Conservation (phyloP, 2,329 filamentous ascomycete genomes). For the Botrytis porri region DNA sequence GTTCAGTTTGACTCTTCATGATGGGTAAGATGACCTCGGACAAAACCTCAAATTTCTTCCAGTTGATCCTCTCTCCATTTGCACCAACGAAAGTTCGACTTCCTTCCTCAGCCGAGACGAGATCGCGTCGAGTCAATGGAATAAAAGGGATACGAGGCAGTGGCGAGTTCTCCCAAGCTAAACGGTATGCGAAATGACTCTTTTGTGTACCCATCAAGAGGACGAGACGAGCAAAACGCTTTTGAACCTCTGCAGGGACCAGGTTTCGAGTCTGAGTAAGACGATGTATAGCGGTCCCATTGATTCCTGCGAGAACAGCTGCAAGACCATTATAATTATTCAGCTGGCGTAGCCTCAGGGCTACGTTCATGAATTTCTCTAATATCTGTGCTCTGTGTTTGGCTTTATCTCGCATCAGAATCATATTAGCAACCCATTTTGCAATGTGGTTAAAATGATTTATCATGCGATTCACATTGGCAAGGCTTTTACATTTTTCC, state of each 20-base stretch:
- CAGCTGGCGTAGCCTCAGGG: constrained; percentile 77
- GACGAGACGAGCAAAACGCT: constrained; percentile 82
- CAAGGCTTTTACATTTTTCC: constrained; percentile 71
- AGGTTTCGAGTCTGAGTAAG: constrained; percentile 76
- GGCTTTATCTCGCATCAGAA: constrained; percentile 87
- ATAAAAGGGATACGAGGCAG: constrained; percentile 90
- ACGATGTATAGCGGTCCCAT: constrained; percentile 80
- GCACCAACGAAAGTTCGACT: constrained; percentile 83
- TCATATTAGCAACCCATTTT: constrained; percentile 78
- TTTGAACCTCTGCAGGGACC: constrained; percentile 68
- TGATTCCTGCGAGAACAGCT: constrained; percentile 90
- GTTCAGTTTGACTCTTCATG: constrained; percentile 84
- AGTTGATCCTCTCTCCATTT: constrained; percentile 77
- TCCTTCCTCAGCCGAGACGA: constrained; percentile 89
- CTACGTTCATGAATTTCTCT: constrained; percentile 94
- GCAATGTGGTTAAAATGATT: constrained; percentile 86
- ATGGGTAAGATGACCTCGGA: constrained; percentile 87
- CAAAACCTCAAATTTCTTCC: constrained; percentile 97
- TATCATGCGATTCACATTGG: constrained; percentile 92
- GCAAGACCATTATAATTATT: constrained; percentile 98
- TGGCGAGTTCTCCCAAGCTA: constrained; percentile 95
- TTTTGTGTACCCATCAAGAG: constrained; percentile 92
- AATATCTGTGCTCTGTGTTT: constrained; percentile 90
- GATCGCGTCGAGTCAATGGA: constrained; percentile 81
- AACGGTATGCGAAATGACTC: constrained; percentile 90